Evolutionary conservation across 78 protist species (phyloP).

Genomic region (Mastigamoeba balamuthi): DNA sequence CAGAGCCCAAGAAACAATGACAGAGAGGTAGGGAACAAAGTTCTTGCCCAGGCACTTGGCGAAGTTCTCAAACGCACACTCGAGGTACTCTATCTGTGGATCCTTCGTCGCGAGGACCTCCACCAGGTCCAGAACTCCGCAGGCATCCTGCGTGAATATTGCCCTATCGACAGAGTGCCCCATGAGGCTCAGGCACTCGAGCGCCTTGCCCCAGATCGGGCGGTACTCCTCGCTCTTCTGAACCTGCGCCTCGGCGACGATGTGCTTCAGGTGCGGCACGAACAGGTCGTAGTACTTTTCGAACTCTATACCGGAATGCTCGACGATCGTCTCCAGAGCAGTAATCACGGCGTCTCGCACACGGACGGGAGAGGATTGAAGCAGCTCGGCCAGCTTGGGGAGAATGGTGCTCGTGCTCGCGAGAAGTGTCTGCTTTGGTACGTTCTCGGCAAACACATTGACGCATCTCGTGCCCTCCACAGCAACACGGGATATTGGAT

Average conservation of each 20-base stretch:
- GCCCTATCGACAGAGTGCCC: constrained; percentile 44
- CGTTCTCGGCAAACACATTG: neutral
- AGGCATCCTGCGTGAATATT: constrained; percentile 8
- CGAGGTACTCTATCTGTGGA: constrained; percentile 19
- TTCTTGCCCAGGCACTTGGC: constrained; percentile 10
- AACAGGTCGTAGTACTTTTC: constrained; percentile 5
- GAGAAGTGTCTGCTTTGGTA: neutral
- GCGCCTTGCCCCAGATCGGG: constrained; percentile 24
- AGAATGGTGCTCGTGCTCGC: neutral
- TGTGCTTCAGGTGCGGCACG: constrained; percentile 21
- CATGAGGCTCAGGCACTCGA: constrained; percentile 41
- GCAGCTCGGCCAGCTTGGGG: neutral
- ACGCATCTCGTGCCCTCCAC: neutral
- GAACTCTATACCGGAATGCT: constrained; percentile 8
- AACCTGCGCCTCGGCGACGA: neutral
- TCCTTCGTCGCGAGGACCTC: constrained; percentile 10
- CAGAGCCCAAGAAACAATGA: constrained; percentile 23
- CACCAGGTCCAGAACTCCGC: constrained; percentile 14
- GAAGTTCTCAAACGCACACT: constrained; percentile 23
- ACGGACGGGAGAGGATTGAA: neutral
- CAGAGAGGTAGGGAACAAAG: constrained; percentile 31
- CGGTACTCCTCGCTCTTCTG: neutral
- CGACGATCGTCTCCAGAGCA: neutral
- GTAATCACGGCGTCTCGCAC: neutral
- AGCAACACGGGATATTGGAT: neutral